Evolutionary conservation across 1,284 basidiomycete genomes (phyloP).

Genomic region (Pascua sp.): DNA sequence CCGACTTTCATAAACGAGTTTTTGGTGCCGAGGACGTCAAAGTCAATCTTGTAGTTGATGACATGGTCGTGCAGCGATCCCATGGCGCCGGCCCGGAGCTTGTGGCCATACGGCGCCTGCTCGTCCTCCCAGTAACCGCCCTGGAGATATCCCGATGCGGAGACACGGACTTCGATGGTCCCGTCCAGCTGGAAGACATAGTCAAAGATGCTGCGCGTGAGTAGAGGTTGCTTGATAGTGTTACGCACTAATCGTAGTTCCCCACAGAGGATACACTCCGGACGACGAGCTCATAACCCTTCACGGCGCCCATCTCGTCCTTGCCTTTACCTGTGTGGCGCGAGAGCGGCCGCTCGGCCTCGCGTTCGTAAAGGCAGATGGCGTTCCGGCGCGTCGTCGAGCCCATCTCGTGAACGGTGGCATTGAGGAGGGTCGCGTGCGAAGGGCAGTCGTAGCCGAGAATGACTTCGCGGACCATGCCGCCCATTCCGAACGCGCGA

Average conservation of each 20-base stretch:
- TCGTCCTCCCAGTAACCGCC: slow-evolving; percentile 58
- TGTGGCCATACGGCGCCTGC: slow-evolving; percentile 57
- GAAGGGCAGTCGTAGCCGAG: slow-evolving; percentile 64
- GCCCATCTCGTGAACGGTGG: slow-evolving; percentile 56
- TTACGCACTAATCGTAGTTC: slow-evolving; percentile 54
- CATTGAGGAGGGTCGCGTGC: slow-evolving; percentile 60
- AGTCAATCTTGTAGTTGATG: slow-evolving; percentile 60
- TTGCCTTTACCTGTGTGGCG: slow-evolving; percentile 50
- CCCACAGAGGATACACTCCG: slow-evolving; percentile 59
- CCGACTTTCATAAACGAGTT: slow-evolving; percentile 58
- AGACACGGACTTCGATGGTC: slow-evolving; percentile 62
- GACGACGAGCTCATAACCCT: slow-evolving; percentile 60
- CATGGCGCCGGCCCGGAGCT: slow-evolving; percentile 48
- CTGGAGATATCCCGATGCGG: slow-evolving; percentile 66
- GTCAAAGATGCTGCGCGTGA: slow-evolving; percentile 52
- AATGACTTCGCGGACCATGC: slow-evolving; percentile 58
- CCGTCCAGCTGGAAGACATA: slow-evolving; percentile 66
- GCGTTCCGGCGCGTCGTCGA: slow-evolving; percentile 54
- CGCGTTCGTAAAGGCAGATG: slow-evolving; percentile 64
- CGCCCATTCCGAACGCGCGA: slow-evolving; percentile 63
- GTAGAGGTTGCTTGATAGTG: neutral
- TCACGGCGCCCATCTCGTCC: slow-evolving; percentile 52
- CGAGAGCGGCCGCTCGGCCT: slow-evolving; percentile 59
- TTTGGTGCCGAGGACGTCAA: slow-evolving; percentile 58
- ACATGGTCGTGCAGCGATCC: slow-evolving; percentile 61